Percentiles rank a stretch among this genome's conserved stretches.
Evolutionary conservation across 2,329 filamentous ascomycete genomes (phyloP).

Genomic region (Davidsoniella virescens): DNA sequence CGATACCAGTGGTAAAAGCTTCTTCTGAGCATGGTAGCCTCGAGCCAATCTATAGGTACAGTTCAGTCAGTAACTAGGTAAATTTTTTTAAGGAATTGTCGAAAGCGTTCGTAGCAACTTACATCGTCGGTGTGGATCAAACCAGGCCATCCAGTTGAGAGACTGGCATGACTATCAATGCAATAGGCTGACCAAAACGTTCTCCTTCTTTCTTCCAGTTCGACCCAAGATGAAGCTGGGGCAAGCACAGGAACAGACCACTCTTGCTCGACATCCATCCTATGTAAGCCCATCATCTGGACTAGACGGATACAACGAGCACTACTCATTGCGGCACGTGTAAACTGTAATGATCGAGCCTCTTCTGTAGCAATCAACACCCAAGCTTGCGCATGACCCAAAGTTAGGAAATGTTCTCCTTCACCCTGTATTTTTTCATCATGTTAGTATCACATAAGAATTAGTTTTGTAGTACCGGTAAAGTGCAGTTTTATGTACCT

Average conservation of each 20-base stretch:
- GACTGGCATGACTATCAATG: slow-evolving; percentile 68
- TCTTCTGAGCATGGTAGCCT: slow-evolving; percentile 68
- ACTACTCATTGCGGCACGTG: slow-evolving; percentile 67
- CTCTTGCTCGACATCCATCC: slow-evolving; percentile 48
- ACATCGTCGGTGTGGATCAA: slow-evolving; percentile 58
- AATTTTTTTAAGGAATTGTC: neutral
- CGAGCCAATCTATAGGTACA: slow-evolving; percentile 45
- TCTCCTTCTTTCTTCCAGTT: slow-evolving; percentile 58
- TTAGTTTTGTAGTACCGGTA: neutral
- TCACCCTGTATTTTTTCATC: slow-evolving; percentile 31
- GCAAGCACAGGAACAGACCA: slow-evolving; percentile 59
- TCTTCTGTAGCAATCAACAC: slow-evolving; percentile 59
- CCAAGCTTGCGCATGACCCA: slow-evolving; percentile 74
- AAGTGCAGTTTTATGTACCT: slow-evolving; percentile 23
- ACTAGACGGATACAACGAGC: slow-evolving; percentile 54
- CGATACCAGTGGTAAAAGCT: slow-evolving; percentile 50
- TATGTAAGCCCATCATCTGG: slow-evolving; percentile 74
- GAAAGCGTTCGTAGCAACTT: slow-evolving; percentile 13
- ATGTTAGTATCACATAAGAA: neutral
- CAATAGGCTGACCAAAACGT: slow-evolving; percentile 78
- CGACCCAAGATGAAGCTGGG: slow-evolving; percentile 64
- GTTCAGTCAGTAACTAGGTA: slow-evolving; percentile 11
- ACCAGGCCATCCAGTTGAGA: slow-evolving; percentile 83
- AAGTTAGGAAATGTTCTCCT: slow-evolving; percentile 63
- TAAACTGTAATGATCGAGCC: slow-evolving; percentile 72